Conservation (phyloP, 2,329 filamentous ascomycete genomes). For the Penicillium expansum region DNA sequence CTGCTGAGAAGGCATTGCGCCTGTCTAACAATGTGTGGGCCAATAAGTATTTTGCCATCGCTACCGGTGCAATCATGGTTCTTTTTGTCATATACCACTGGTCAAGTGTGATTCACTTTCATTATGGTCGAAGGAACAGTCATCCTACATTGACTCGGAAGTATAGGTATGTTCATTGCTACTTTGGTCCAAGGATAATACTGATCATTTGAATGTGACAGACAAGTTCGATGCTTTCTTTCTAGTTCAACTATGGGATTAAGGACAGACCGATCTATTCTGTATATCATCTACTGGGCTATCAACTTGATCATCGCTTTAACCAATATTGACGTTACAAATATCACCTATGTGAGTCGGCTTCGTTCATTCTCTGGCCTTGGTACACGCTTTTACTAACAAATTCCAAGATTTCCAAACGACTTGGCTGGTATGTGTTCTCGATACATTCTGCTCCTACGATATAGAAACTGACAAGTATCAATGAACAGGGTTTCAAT, state of each 20-base stretch:
- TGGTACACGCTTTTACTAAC: background rate
- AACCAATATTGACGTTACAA: slow-evolving; percentile 2
- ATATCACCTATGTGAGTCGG: background rate
- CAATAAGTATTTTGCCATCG: slow-evolving; percentile 17
- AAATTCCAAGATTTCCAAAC: slow-evolving; percentile 5
- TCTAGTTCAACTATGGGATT: slow-evolving; percentile 1
- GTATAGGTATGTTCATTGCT: background rate
- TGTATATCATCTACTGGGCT: slow-evolving; percentile 11
- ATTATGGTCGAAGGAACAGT: background rate
- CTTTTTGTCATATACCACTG: slow-evolving; percentile 12
- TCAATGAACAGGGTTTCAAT: slow-evolving; percentile 11
- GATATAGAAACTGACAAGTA: background rate
- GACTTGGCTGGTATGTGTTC: slow-evolving; percentile 10
- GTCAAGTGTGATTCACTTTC: slow-evolving; percentile 2
- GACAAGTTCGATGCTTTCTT: background rate
- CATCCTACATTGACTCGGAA: background rate
- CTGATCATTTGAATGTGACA: background rate
- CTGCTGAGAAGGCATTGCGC: background rate
- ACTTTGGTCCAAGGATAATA: background rate
- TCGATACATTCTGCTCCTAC: background rate
- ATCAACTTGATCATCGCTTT: slow-evolving; percentile 10
- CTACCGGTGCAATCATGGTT: slow-evolving; percentile 15
- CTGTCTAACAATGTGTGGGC: slow-evolving; percentile 14
- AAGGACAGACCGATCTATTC: slow-evolving; percentile 5
- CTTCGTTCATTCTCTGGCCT: background rate